phyloP scores from a whole-genome alignment of 2,329 filamentous ascomycete species.

The Trichoderma sp. region DNA sequence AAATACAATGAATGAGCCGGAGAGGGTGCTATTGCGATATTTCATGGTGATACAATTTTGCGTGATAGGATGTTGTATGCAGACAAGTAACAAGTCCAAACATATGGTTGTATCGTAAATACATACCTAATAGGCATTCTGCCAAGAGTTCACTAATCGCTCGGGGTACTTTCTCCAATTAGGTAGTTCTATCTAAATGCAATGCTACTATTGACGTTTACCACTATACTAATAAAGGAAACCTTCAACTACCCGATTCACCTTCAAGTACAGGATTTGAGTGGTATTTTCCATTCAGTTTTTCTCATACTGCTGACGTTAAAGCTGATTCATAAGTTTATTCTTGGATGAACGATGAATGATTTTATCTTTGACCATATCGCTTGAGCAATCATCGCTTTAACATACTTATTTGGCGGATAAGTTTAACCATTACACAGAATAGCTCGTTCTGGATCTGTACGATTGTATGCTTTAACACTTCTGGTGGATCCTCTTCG shows the following conservation, averaged over 20 bases:
- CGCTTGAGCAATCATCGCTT: not conserved
- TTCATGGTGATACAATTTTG: not conserved
- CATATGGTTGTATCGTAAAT: not conserved
- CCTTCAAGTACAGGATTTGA: not conserved
- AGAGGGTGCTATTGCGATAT: not conserved
- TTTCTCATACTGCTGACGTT: not conserved
- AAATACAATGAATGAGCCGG: not conserved
- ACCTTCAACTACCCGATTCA: not conserved
- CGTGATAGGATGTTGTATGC: not conserved
- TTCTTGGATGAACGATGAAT: not conserved
- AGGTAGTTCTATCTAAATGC: not conserved
- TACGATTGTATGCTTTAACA: not conserved
- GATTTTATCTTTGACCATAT: not conserved
- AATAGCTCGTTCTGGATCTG: not conserved
- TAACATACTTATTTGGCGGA: not conserved
- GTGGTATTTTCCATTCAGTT: not conserved
- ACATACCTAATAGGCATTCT: not conserved
- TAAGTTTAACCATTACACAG: not conserved
- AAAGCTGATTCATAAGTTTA: not conserved
- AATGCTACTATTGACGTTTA: not conserved
- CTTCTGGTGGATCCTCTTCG: not conserved
- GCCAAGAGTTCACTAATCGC: not conserved
- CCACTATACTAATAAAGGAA: not conserved
- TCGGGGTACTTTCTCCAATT: not conserved
- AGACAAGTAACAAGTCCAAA: not conserved